Evolutionary conservation across 2,329 filamentous ascomycete genomes (phyloP).

Genomic region (Colletotrichum australisinense): DNA sequence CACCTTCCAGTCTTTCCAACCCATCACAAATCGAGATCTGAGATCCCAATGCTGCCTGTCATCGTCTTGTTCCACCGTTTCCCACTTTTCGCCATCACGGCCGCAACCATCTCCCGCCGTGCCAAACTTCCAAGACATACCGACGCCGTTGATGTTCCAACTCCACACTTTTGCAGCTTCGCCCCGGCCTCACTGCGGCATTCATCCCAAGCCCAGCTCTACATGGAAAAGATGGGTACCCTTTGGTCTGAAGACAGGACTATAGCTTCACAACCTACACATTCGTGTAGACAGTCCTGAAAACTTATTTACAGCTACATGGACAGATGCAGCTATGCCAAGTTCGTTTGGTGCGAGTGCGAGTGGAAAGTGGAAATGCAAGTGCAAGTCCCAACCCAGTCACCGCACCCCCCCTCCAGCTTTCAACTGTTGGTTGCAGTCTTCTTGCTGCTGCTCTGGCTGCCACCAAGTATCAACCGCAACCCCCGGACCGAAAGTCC

Average conservation of each 20-base stretch:
- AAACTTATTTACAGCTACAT: neutral
- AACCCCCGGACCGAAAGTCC: constrained; percentile 3
- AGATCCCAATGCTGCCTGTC: constrained; percentile 8
- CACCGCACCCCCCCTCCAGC: constrained; percentile 16
- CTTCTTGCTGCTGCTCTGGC: neutral
- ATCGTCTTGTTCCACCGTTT: constrained; percentile 22
- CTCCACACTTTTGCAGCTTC: constrained; percentile 9
- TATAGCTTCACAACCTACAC: neutral
- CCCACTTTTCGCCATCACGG: constrained; percentile 24
- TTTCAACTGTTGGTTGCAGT: neutral
- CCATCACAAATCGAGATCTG: neutral
- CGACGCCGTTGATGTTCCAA: constrained; percentile 29
- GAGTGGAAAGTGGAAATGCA: constrained; percentile 9
- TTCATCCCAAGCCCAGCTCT: neutral
- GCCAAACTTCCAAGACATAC: constrained; percentile 1
- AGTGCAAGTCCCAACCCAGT: neutral
- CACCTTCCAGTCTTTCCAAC: neutral
- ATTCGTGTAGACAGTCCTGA: neutral
- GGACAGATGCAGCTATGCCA: constrained; percentile 20
- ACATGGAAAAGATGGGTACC: neutral
- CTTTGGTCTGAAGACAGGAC: neutral
- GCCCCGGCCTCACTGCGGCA: constrained; percentile 11
- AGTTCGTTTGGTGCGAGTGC: neutral
- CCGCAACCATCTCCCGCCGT: constrained; percentile 19
- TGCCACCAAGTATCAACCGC: neutral